Evolutionary conservation across 371 early-diverging fungal genomes (phyloP), one percentile per base, ranked within the genome.

Genomic region (Mortierella sp.): DNA sequence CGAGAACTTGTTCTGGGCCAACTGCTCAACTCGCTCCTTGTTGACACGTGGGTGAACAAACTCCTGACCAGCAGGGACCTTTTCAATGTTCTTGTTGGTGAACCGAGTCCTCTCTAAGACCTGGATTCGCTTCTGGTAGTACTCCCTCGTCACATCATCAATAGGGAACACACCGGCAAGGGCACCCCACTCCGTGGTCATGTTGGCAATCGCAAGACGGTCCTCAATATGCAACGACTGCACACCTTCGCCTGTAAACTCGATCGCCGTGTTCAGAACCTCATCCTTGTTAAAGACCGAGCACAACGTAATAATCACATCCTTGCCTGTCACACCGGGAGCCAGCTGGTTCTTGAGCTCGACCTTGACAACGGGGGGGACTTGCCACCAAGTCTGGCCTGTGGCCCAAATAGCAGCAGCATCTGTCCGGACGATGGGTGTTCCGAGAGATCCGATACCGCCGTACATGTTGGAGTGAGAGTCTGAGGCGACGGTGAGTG

Each of bases 111-210:
- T 78, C 32, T 92, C 90, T 21, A 95, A 88, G 18, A 91, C 89
- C 11, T 89, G 88, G 75, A 95, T 91, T 24, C 97, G 93, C 38
- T 90, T 91, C 48, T 93, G 88, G 63, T 95, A 92, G 90, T 94
- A 98, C 11, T 90, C 90, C 65, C 95, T 87, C 0, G 97, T 96
- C 4, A 90, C 82, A 2, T 94, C 90, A 89, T 99, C 98, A 21
- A 97, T 96, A 8, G 98, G 97, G 89, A 99, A 99, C 3, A 99
- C 94, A 73, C 98, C 98, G 29, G 98, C 99, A 24, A 99, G 91
- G 4, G 98, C 98, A 82, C 99, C 99, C 99, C 99, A 99, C 88
- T 99, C 99, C 29, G 99, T 99, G 3, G 99, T 98, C 99, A 99
- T 98, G 88, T 99, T 99, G 79, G 98, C 95, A 79, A 99, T 97